Evolutionary conservation across 2,329 filamentous ascomycete genomes (phyloP).

Genomic region (Cercospora zeina): DNA sequence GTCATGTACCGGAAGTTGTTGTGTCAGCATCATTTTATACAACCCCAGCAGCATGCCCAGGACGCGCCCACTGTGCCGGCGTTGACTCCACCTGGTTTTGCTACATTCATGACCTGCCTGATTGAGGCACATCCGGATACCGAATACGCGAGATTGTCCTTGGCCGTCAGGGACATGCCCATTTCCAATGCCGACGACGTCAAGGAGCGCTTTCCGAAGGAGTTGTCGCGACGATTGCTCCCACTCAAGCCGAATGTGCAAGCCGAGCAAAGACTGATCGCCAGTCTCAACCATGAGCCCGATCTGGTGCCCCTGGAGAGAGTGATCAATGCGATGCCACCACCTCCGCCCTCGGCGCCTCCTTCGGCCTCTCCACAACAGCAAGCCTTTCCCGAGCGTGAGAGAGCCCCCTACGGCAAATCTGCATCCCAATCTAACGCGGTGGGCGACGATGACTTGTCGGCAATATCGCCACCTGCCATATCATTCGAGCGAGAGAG

Average conservation of each 20-base stretch:
- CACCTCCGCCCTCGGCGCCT: slow-evolving; percentile 36
- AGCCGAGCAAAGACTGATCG: slow-evolving; percentile 61
- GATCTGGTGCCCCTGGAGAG: slow-evolving; percentile 49
- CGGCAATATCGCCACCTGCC: slow-evolving; percentile 38
- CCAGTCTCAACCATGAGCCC: slow-evolving; percentile 44
- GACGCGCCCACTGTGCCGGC: slow-evolving; percentile 49
- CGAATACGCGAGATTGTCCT: slow-evolving; percentile 69
- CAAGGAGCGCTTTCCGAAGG: slow-evolving; percentile 74
- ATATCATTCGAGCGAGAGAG: slow-evolving; percentile 64
- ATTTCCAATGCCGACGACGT: slow-evolving; percentile 65
- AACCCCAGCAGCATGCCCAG: slow-evolving; percentile 41
- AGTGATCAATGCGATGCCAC: slow-evolving; percentile 39
- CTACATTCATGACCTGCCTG: slow-evolving; percentile 67
- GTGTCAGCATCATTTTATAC: slow-evolving; percentile 53
- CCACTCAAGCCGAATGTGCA: slow-evolving; percentile 60
- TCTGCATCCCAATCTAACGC: slow-evolving; percentile 35
- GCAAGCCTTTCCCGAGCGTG: slow-evolving; percentile 41
- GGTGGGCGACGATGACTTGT: slow-evolving; percentile 43
- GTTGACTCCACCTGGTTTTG: slow-evolving; percentile 51
- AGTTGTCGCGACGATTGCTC: slow-evolving; percentile 72
- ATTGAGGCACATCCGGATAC: slow-evolving; percentile 74
- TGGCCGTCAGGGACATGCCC: slow-evolving; percentile 68
- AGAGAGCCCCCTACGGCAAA: slow-evolving; percentile 45
- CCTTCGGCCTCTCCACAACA: slow-evolving; percentile 31
- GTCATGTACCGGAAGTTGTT: slow-evolving; percentile 51